Evolutionary conservation across 345 rosid species (phyloP), one percentile per base, ranked within the genome.

Genomic region (Lepidium aucheri): DNA sequence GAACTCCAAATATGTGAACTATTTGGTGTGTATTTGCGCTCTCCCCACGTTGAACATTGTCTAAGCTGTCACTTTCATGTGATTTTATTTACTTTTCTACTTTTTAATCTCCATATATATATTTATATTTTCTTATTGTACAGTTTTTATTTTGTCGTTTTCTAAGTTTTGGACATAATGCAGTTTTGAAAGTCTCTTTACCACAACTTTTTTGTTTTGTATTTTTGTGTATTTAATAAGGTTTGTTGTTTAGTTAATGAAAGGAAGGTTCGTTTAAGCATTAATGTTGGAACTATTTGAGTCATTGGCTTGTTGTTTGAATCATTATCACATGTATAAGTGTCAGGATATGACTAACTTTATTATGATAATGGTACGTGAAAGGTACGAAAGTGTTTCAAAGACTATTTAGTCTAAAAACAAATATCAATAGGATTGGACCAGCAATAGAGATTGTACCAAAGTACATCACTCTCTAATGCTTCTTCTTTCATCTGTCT

Each of bases 1-100:
- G 3, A 24, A 24, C n/a, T n/a, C n/a, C n/a, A n/a, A n/a, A n/a
- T n/a, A n/a, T n/a, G n/a, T n/a, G n/a, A n/a, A n/a, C n/a, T n/a
- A n/a, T n/a, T n/a, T n/a, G n/a, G 22, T 20, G 22, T 20, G 26
- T 3, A 24, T 65, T 64, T 64, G 60, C 70, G 66, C 76, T 64
- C 60, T 65, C 39, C 73, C 42, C 77, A 74, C 69, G 77, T 74
- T 74, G 64, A 45, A 74, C 69, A 69, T 74, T 53, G 68, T 55
- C 63, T 67, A 67, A 62, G 68, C 77, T 74, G 77, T 61, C 74
- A 53, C 74, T 74, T 74, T 74, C 77, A 74, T 74, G 46, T 62
- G 69, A 28, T 53, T 4, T 63, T 46, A 32, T 52, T 33, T 60
- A 26, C 30, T 26, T 26, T 4, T 15, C 1, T 13, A 12, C 5